These are phyloP conservation scores for Aleurites moluccanus DNA, from an alignment of 441 rosid genomes.

Conservation along the genomic window DNA sequence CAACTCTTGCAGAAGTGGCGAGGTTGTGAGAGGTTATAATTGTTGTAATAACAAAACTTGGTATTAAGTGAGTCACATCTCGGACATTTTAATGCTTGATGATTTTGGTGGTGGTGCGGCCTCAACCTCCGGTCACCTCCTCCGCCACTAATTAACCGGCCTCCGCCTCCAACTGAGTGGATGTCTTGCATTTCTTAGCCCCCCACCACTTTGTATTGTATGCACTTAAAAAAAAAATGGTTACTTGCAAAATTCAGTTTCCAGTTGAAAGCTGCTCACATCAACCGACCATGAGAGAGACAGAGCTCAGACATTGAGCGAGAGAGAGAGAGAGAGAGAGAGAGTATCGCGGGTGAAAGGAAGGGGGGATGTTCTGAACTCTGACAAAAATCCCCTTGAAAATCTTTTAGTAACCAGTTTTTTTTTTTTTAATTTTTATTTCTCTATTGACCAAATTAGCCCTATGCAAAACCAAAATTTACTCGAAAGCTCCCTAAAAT, in stretches of 20 bases:
- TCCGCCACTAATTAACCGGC: conserved; percentile 33
- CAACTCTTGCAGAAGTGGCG: conserved; percentile 92
- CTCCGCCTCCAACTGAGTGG: conserved; percentile 45
- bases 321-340: not conserved
- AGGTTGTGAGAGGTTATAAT: conserved; percentile 93
- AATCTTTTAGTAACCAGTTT: conserved; percentile 25
- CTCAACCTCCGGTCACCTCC: conserved; percentile 70
- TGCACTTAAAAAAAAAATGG: no score
- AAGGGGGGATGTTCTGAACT: conserved; percentile 20
- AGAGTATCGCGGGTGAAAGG: not conserved
- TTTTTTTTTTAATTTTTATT: not conserved
- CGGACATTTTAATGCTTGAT: conserved; percentile 81
- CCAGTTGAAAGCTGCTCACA: not conserved
- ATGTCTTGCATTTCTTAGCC: conserved; percentile 51
- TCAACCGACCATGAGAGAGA: not conserved
- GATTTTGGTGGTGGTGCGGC: conserved; percentile 58
- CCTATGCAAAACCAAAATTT: not conserved
- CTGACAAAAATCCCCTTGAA: conserved; percentile 42
- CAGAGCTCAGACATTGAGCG: not conserved
- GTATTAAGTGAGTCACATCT: conserved; percentile 87
- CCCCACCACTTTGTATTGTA: not conserved
- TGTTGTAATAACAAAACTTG: conserved; percentile 90
- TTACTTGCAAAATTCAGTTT: not conserved
- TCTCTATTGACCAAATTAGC: conserved; percentile 21
- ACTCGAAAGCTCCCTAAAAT: not conserved